These are phyloP conservation scores for Fusarium acutatum DNA, from an alignment of 2,329 filamentous ascomycete species.

Conservation along the genomic window DNA sequence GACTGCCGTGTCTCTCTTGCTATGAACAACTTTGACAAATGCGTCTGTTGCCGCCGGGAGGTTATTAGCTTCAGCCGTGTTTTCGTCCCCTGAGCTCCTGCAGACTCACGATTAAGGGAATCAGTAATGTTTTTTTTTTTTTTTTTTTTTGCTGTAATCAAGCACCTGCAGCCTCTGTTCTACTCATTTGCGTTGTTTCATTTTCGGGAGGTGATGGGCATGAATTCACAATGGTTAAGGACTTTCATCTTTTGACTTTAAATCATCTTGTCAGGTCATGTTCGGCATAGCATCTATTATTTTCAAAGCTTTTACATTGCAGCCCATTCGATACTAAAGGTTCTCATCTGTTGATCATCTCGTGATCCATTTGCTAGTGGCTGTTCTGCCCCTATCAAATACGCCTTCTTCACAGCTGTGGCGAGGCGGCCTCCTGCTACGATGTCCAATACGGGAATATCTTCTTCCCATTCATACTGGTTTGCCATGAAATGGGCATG, in stretches of 20 bases:
- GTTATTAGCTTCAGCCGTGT: constrained; percentile 90
- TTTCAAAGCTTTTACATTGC: constrained; percentile 71
- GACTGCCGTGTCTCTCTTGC: constrained; percentile 93
- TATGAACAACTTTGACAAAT: constrained; percentile 97
- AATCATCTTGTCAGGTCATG: constrained; percentile 7
- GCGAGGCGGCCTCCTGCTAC: constrained; percentile 87
- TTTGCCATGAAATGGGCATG: constrained; percentile 93
- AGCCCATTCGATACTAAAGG: constrained; percentile 93
- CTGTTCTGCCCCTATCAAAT: constrained; percentile 79
- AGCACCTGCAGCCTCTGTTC: constrained; percentile 42
- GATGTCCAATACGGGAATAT: constrained; percentile 84
- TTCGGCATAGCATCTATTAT: constrained; percentile 17
- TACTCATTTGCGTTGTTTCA: constrained; percentile 3
- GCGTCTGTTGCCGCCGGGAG: constrained; percentile 90
- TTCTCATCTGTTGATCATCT: constrained; percentile 60
- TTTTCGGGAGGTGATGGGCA: constrained; percentile 22
- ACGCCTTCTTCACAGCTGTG: constrained; percentile 96
- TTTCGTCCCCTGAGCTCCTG: constrained; percentile 72
- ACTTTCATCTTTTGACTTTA: not conserved
- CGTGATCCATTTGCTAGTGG: constrained; percentile 44
- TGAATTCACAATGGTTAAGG: not conserved
- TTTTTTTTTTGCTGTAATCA: not conserved
- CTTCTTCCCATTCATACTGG: constrained; percentile 86
- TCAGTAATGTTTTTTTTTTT: not conserved
- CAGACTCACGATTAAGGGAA: not conserved